Evolutionary conservation across 805 yeast species (phyloP).

Genomic region (Yamadazyma sp.): DNA sequence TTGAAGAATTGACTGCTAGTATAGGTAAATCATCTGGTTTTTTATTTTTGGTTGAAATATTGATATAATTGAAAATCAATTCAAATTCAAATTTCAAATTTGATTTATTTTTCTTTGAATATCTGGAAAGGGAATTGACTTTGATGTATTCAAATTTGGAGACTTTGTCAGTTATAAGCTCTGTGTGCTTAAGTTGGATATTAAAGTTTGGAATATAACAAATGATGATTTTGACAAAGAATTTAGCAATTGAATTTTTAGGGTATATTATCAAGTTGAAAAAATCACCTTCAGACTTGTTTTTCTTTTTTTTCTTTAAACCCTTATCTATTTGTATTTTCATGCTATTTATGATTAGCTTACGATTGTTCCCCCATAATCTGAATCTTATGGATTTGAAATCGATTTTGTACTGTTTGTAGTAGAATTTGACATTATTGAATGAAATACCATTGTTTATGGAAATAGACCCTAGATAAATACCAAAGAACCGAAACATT

Average conservation of each 20-base stretch:
- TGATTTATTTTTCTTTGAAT: slow-evolving; percentile 11
- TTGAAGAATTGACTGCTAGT: slow-evolving; percentile 11
- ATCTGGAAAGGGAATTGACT: slow-evolving; percentile 18
- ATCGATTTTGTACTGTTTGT: slow-evolving; percentile 12
- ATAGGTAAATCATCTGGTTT: slow-evolving; percentile 9
- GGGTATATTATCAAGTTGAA: slow-evolving; percentile 15
- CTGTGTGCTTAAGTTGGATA: slow-evolving; percentile 20
- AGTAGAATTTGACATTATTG: slow-evolving; percentile 23
- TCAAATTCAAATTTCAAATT: slow-evolving; percentile 17
- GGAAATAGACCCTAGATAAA: slow-evolving; percentile 29
- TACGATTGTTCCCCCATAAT: slow-evolving; percentile 38
- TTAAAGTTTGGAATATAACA: slow-evolving; percentile 20
- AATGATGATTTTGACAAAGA: slow-evolving; percentile 14
- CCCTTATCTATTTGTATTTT: background rate
- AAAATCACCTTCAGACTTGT: too few species aligned
- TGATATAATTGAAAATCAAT: slow-evolving; percentile 12
- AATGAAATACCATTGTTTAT: slow-evolving; percentile 39
- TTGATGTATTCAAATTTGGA: slow-evolving; percentile 19
- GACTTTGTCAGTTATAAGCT: slow-evolving; percentile 4
- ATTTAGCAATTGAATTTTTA: slow-evolving; percentile 8
- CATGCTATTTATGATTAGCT: slow-evolving; percentile 25
- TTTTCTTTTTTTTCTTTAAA: background rate
- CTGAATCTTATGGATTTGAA: slow-evolving; percentile 26
- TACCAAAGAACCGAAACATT: slow-evolving; percentile 28
- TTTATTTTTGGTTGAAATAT: slow-evolving; percentile 1